These are phyloP conservation scores for Diutina pseudorugosa DNA, from an alignment of 1,139 yeast species.

Conservation along the genomic window DNA sequence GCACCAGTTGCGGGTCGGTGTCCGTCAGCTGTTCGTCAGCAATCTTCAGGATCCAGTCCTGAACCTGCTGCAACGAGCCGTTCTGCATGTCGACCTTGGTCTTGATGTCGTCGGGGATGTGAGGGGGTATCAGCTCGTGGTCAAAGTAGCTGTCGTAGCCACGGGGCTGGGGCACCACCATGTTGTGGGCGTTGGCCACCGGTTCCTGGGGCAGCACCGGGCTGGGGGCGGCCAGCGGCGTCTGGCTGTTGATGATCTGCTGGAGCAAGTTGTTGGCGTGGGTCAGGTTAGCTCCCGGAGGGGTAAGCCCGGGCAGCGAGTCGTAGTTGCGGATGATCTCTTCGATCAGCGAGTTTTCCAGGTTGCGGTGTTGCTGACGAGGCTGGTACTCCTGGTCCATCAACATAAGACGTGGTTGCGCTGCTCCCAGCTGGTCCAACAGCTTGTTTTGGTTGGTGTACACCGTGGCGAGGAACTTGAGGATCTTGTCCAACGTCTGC, in stretches of 20 bases:
- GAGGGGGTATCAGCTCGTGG: conserved; percentile 4
- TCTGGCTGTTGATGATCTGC: conserved; percentile 1
- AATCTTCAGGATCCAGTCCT: conserved; percentile 43
- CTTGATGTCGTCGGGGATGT: background rate
- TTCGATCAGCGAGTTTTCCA: conserved; percentile 1
- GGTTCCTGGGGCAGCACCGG: conserved; percentile 1
- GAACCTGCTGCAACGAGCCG: conserved; percentile 43
- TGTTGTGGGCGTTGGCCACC: conserved; percentile 8
- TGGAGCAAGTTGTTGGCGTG: conserved; percentile 4
- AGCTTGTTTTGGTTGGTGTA: conserved; percentile 20
- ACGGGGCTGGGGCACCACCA: conserved; percentile 7
- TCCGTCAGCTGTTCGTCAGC: conserved; percentile 11
- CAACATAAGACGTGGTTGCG: conserved; percentile 28
- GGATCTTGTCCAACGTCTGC: conserved; percentile 76
- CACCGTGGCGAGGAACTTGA: conserved; percentile 75
- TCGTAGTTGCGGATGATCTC: conserved; percentile 3
- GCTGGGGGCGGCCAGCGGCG: background rate
- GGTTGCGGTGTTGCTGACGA: background rate
- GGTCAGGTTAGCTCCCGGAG: background rate
- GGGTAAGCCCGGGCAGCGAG: conserved; percentile 1
- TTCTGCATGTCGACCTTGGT: conserved; percentile 31
- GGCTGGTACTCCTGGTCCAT: conserved; percentile 23
- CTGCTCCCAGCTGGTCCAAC: conserved; percentile 6
- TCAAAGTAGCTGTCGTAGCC: background rate
- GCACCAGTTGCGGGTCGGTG: background rate